Conservation (phyloP, 306 rosid species). For the Rosa persica region DNA sequence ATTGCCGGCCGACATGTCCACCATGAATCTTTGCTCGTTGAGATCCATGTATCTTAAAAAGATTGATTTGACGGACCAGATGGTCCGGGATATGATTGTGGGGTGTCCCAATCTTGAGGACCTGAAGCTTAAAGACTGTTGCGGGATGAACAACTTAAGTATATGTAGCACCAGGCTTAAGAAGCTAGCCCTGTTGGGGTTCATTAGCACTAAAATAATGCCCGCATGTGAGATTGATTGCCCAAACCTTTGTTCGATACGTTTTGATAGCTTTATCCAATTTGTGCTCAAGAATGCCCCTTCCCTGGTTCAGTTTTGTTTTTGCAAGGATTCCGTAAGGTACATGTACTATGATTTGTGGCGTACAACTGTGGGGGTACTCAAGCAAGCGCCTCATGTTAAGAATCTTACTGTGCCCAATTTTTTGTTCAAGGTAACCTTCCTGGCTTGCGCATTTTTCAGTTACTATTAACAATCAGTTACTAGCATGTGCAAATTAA, state of each 20-base stretch:
- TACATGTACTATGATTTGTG: neutral
- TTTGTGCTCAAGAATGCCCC: neutral
- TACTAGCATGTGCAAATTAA: too few species aligned
- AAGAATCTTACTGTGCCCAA: neutral
- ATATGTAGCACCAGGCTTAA: neutral
- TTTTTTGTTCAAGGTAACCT: neutral
- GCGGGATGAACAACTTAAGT: neutral
- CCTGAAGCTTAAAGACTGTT: neutral
- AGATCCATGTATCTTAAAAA: neutral
- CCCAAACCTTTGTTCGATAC: neutral
- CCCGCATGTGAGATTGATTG: neutral
- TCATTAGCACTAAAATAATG: too few species aligned
- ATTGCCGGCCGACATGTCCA: neutral
- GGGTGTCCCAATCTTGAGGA: neutral
- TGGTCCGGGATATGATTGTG: neutral
- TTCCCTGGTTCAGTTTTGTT: neutral
- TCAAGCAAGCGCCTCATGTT: neutral
- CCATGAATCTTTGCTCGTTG: neutral
- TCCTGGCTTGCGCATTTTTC: neutral
- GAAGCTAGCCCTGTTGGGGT: neutral
- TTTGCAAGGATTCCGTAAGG: neutral
- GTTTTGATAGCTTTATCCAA: neutral
- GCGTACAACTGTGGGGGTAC: neutral
- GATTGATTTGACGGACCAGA: neutral
- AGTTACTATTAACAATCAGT: too few species aligned